Percentiles rank a stretch among this genome's conserved stretches.
Evolutionary conservation across 2,329 filamentous ascomycete genomes (phyloP).

Genomic region (Colletotrichum lini): DNA sequence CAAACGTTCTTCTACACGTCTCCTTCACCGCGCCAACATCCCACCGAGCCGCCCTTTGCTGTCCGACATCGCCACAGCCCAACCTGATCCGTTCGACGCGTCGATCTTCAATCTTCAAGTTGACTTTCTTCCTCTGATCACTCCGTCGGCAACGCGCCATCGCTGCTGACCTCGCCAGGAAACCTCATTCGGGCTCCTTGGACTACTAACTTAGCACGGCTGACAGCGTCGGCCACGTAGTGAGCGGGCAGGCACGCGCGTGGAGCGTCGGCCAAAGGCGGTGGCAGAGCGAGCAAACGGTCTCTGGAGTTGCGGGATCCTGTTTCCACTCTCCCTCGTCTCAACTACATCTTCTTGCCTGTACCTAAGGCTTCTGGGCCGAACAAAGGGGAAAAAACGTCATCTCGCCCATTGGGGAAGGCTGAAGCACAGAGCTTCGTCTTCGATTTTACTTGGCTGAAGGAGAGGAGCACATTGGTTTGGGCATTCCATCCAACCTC

Average conservation of each 20-base stretch:
- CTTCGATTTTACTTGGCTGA: slow-evolving; percentile 59
- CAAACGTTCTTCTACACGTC: slow-evolving; percentile 28
- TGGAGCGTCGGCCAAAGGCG: slow-evolving; percentile 29
- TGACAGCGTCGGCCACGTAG: slow-evolving; percentile 27
- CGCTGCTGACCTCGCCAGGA: slow-evolving; percentile 14
- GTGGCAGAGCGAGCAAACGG: slow-evolving; percentile 38
- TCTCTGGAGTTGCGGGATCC: slow-evolving; percentile 39
- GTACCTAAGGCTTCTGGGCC: slow-evolving; percentile 43
- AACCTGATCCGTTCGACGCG: slow-evolving; percentile 8
- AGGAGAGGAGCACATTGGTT: slow-evolving; percentile 37
- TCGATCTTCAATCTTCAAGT: neutral
- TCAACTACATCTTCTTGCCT: slow-evolving; percentile 41
- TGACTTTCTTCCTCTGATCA: no score
- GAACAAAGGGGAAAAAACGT: slow-evolving; percentile 31
- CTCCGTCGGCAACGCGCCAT: slow-evolving; percentile 11
- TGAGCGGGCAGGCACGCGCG: slow-evolving; percentile 28
- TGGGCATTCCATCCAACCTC: slow-evolving; percentile 42
- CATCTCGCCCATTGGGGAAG: slow-evolving; percentile 43
- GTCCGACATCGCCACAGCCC: slow-evolving; percentile 14
- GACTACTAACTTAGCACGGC: slow-evolving; percentile 26
- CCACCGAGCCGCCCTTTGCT: slow-evolving; percentile 12
- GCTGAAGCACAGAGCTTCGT: slow-evolving; percentile 76
- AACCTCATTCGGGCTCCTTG: slow-evolving; percentile 26
- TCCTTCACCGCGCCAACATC: slow-evolving; percentile 30
- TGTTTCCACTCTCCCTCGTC: slow-evolving; percentile 40